These are phyloP conservation scores for Stropharia rugosoannulata DNA, from an alignment of 768 basidiomycete species.

Conservation along the genomic window DNA sequence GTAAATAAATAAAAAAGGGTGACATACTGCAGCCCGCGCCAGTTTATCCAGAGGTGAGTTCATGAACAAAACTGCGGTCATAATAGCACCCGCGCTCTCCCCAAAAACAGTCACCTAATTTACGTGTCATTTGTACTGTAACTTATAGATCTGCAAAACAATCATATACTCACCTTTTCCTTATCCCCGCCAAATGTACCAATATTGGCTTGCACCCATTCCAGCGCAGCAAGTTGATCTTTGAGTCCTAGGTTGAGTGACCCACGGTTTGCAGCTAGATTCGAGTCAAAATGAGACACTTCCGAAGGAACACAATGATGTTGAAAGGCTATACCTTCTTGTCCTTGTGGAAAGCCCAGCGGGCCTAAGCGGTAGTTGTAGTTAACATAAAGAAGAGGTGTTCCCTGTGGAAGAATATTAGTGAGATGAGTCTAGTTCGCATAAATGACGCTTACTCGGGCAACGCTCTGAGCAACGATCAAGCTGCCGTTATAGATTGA, in stretches of 20 bases:
- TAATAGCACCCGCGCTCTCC: slow-evolving; percentile 55
- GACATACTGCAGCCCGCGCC: slow-evolving; percentile 30
- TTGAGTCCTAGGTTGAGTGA: slow-evolving; percentile 46
- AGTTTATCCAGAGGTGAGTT: slow-evolving; percentile 30
- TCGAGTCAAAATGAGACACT: too few relatives aligned
- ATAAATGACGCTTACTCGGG: slow-evolving; percentile 23
- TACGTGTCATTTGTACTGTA: not conserved
- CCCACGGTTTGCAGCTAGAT: slow-evolving; percentile 30
- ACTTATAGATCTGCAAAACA: not conserved
- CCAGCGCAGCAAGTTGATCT: slow-evolving; percentile 43
- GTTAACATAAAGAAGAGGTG: slow-evolving; percentile 42
- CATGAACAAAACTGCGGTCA: slow-evolving; percentile 37
- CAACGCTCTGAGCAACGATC: slow-evolving; percentile 36
- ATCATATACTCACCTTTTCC: slow-evolving; percentile 17
- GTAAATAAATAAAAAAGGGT: not conserved
- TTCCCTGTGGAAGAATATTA: slow-evolving; percentile 25
- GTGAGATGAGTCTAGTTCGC: not conserved
- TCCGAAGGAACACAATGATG: too few relatives aligned
- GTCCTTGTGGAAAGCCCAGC: slow-evolving; percentile 43
- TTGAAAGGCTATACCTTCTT: slow-evolving; percentile 26
- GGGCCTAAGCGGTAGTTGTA: slow-evolving; percentile 43
- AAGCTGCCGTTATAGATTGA: slow-evolving; percentile 29
- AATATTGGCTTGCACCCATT: slow-evolving; percentile 64
- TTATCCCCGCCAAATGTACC: slow-evolving; percentile 57
- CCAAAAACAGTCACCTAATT: slow-evolving; percentile 50